phyloP scores from a whole-genome alignment of 2,329 filamentous ascomycete species.

The Lasiodiplodia gonubiensis region DNA sequence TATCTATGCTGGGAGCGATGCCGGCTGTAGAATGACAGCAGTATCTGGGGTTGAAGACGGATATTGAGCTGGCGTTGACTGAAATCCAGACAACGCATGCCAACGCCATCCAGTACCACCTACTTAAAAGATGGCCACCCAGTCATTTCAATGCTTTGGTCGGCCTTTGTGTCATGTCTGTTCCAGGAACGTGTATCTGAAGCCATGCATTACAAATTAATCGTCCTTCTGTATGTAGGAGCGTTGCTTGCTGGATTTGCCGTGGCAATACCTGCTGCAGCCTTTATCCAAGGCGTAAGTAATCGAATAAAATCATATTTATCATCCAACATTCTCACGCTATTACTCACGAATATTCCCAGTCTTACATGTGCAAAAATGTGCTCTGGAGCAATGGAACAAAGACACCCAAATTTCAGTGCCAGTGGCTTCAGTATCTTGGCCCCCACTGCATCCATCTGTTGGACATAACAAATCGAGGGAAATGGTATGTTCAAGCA shows the following conservation, averaged over 20 bases:
- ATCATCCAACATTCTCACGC: neutral
- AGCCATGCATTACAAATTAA: neutral
- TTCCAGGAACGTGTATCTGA: neutral
- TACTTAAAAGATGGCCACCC: neutral
- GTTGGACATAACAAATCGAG: neutral
- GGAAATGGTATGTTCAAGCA: neutral
- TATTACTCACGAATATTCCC: neutral
- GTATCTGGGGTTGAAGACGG: neutral
- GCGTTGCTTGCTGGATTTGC: neutral
- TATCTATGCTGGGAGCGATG: neutral
- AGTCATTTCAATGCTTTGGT: neutral
- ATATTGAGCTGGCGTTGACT: neutral
- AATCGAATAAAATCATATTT: neutral
- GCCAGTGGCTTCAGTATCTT: conserved; percentile 7
- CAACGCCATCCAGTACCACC: neutral
- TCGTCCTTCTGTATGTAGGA: neutral
- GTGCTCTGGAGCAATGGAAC: conserved; percentile 4
- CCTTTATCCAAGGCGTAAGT: conserved; percentile 6
- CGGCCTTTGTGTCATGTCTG: neutral
- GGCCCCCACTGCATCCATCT: neutral
- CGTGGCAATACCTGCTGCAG: conserved; percentile 1
- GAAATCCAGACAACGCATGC: neutral
- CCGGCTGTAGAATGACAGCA: neutral
- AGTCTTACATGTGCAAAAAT: conserved; percentile 10
- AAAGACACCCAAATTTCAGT: neutral